Base-by-base conservation (phyloP, 306 rosid species). In the Quercus bicolor region DNA sequence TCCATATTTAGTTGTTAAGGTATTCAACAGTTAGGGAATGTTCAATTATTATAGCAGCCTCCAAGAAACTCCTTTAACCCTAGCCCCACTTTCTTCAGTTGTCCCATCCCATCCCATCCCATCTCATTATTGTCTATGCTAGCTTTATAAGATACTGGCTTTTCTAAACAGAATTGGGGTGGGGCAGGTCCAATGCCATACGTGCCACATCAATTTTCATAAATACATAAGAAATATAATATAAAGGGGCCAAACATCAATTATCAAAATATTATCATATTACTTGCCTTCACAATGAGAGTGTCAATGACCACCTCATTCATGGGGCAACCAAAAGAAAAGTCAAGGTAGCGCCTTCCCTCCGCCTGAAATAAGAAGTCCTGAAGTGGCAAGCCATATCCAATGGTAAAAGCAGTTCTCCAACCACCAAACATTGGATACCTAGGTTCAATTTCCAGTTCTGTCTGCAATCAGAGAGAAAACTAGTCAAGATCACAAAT, bases 401-500 rank as follows among this genome's bases (percentile, higher is more conserved):
- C 99, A 79, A 96, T 90, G 72, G 99, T 93, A 83, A 93, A 96
- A 61, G 96, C 83, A 78, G 91, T 88, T 85, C 82, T 91, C 99
- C 99, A 96, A 78, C 99, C 99, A 84, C 99, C 99, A 85, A 96
- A 89, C 86, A 96, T 72, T 62, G 99, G 98, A 87, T 89, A 96
- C 80, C 99, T 84, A 79, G 98, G 99, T 83, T 96, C 98, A 48
- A 96, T 93, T 85, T 89, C 94, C 79, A 96, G 87, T 79, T 90
- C 90, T 9, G 88, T 91, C 97, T 96, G 91, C 56, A 77, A 82
- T 78, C 56, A 75, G 54, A 73, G 68, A 82, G 65, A 81, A 55
- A 33, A 79, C 51, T 4, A 51, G 81, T 68, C 78, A 83, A 81
- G 21, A 59, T 80, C 69, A 72, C 52, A 57, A 80, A 74, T 23